These are phyloP conservation scores for Starmerella bombi DNA, from an alignment of 805 yeast species.

Conservation along the genomic window DNA sequence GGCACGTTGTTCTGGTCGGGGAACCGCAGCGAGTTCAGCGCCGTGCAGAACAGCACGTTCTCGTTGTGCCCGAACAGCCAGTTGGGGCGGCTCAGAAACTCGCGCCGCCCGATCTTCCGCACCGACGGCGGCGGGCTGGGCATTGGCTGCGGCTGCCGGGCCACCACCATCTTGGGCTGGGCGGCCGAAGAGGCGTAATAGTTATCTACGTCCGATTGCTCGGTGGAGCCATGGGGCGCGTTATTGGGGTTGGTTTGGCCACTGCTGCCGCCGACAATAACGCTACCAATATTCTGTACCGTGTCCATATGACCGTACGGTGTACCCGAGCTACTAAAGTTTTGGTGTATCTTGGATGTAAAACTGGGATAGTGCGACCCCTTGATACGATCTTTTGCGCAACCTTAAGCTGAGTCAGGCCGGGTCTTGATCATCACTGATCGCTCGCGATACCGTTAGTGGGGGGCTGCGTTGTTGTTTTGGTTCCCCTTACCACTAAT, in stretches of 20 bases:
- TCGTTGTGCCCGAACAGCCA: conserved; percentile 19
- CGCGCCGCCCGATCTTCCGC: conserved; percentile 5
- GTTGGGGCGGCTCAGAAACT: conserved; percentile 17
- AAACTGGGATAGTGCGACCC: background rate
- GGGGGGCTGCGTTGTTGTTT: no score
- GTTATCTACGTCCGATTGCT: conserved; percentile 1
- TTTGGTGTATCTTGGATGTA: background rate
- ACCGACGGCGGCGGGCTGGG: background rate
- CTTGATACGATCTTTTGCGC: conserved; percentile 11
- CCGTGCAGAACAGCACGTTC: conserved; percentile 17
- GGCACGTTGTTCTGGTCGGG: conserved; percentile 19
- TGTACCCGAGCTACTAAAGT: no score
- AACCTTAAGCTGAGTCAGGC: background rate
- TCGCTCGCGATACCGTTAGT: no score
- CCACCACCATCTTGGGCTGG: background rate
- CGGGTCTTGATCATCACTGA: background rate
- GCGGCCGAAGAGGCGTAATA: background rate
- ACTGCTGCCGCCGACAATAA: conserved; percentile 7
- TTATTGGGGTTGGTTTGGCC: background rate
- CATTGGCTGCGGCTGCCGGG: background rate
- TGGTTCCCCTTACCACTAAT: no score
- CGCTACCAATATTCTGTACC: conserved; percentile 16
- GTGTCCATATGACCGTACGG: conserved; percentile 18
- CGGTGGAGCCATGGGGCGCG: conserved; percentile 1
- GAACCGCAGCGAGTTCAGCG: conserved; percentile 13